Percentiles rank a stretch among this genome's conserved stretches.
Conservation (phyloP, 768 basidiomycete species). For the Boletus fagicola region DNA sequence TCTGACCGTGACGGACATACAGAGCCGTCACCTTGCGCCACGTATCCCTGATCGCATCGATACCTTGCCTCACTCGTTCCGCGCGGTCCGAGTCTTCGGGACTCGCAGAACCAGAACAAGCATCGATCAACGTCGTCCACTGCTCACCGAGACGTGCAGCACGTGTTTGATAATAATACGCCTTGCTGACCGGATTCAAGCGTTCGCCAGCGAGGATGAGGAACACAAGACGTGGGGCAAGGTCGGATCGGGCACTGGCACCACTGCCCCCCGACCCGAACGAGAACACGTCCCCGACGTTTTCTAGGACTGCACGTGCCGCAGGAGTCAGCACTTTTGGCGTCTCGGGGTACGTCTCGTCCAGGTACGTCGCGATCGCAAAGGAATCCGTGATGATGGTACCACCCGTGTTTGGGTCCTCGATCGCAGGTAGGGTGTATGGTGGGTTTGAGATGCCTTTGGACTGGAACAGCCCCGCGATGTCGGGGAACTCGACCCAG, state of each 20-base stretch:
- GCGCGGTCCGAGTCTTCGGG: constrained; percentile 29
- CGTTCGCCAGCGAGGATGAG: constrained; percentile 23
- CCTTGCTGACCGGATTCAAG: constrained; percentile 35
- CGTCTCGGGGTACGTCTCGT: constrained; percentile 45
- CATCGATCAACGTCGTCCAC: constrained; percentile 33
- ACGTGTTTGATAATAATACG: constrained; percentile 41
- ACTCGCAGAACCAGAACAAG: constrained; percentile 24
- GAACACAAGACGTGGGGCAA: constrained; percentile 16
- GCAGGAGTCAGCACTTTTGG: constrained; percentile 38
- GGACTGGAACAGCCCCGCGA: constrained; percentile 32
- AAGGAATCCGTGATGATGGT: constrained; percentile 41
- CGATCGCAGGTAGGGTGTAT: constrained; percentile 50
- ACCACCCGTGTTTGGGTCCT: constrained; percentile 43
- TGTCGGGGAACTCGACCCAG: constrained; percentile 42
- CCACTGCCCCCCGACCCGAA: neutral
- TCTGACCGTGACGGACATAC: constrained; percentile 4
- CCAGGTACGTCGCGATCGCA: constrained; percentile 50
- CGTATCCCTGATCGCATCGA: constrained; percentile 22
- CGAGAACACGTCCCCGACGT: constrained; percentile 23
- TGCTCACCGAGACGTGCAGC: constrained; percentile 34
- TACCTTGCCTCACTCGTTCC: constrained; percentile 18
- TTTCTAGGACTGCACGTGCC: constrained; percentile 33
- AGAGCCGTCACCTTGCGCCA: constrained; percentile 25
- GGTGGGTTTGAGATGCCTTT: constrained; percentile 25
- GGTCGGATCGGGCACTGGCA: neutral